Percentiles rank a stretch among this genome's conserved stretches.
Evolutionary conservation across 768 basidiomycete species (phyloP).

Genomic region (Tephrocybe sp.): DNA sequence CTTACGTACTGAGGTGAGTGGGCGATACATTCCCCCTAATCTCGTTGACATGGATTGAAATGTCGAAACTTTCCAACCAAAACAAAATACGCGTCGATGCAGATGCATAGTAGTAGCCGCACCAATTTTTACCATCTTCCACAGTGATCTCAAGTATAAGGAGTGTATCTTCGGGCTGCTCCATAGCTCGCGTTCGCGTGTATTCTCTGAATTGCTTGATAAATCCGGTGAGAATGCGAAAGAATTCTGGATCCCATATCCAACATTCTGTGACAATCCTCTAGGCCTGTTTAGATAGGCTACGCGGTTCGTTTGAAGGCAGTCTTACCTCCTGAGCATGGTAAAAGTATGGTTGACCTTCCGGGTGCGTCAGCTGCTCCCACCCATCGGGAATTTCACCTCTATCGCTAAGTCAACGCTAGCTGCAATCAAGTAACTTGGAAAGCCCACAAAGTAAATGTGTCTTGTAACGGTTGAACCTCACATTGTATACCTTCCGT

Average conservation of each 20-base stretch:
- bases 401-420: not conserved
- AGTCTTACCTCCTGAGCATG: not conserved
- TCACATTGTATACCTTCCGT: not conserved
- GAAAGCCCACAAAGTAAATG: slow-evolving; percentile 2
- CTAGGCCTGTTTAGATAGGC: not conserved
- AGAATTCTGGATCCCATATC: not conserved
- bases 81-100: not conserved
- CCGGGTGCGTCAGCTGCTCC: slow-evolving; percentile 7
- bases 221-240: not conserved
- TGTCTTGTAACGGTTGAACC: not conserved
- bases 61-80: not conserved
- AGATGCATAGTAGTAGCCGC: not conserved
- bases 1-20: not conserved
- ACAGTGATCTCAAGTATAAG: not conserved
- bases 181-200: not conserved
- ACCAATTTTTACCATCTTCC: not conserved
- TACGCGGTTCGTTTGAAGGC: not conserved
- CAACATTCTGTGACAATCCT: slow-evolving; percentile 4
- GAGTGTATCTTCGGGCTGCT: not conserved
- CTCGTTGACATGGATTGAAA: not conserved
- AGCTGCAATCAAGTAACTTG: not conserved
- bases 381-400: slow-evolving; percentile 1
- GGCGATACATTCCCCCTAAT: not conserved
- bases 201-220: not conserved
- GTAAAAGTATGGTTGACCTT: slow-evolving; percentile 10